phyloP scores from a whole-genome alignment of 2,329 filamentous ascomycete species.

The Stagonosporopsis rhizophila region DNA sequence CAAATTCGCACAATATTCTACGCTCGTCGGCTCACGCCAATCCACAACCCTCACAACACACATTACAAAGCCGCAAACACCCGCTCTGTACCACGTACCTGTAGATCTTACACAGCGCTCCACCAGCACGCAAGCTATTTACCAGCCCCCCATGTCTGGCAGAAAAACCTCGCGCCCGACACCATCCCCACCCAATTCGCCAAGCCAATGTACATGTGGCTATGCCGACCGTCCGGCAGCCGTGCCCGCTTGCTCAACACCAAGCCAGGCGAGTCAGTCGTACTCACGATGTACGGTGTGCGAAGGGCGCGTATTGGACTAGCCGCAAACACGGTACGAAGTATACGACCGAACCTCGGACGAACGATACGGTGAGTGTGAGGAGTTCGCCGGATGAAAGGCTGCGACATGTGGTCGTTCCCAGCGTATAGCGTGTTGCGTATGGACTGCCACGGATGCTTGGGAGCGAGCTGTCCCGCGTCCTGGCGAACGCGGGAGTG shows the following conservation, averaged over 20 bases:
- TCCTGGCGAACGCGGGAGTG: background rate
- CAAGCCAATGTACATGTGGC: constrained; percentile 12
- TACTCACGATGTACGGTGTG: constrained; percentile 15
- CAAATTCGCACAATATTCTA: background rate
- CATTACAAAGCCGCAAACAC: constrained; percentile 12
- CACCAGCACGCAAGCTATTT: background rate
- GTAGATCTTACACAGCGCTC: constrained; percentile 14
- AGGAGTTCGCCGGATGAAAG: constrained; percentile 2
- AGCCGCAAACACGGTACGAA: constrained; percentile 7
- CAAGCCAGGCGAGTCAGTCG: constrained; percentile 5
- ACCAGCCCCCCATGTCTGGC: constrained; percentile 12
- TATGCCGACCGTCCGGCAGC: constrained; percentile 15
- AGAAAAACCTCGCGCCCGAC: constrained; percentile 6
- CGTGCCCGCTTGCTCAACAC: constrained; percentile 2
- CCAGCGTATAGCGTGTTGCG: background rate
- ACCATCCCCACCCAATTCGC: constrained; percentile 3
- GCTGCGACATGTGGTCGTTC: background rate
- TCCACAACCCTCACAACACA: background rate
- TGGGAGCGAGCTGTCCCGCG: background rate
- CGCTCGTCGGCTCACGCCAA: background rate
- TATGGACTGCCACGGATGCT: background rate
- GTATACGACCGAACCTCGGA: constrained; percentile 9
- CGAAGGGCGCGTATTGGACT: background rate
- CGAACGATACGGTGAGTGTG: constrained; percentile 17
- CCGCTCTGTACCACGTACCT: constrained; percentile 9